Conservation (phyloP, 768 basidiomycete species). For the Suillus tomentosus region DNA sequence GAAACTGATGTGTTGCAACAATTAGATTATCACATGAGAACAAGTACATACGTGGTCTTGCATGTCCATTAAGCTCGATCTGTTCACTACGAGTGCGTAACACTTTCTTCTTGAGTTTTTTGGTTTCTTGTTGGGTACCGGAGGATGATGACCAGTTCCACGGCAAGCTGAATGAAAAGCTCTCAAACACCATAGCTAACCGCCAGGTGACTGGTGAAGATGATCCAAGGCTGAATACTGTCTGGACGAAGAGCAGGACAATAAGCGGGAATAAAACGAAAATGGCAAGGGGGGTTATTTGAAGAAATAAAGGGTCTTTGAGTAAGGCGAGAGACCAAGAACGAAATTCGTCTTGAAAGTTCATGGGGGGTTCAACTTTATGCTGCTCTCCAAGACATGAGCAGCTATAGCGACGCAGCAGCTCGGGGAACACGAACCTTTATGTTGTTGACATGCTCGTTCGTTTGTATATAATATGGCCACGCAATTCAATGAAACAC, state of each 20-base stretch:
- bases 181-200: slow-evolving; percentile 58
- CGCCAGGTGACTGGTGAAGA: slow-evolving; percentile 30
- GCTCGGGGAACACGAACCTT: slow-evolving; percentile 9
- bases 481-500: slow-evolving; percentile 34
- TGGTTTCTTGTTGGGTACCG: slow-evolving; percentile 35
- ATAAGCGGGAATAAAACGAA: slow-evolving; percentile 47
- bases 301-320: slow-evolving; percentile 47
- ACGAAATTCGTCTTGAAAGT: slow-evolving; percentile 42
- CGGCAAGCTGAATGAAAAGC: slow-evolving; percentile 52
- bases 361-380: slow-evolving; percentile 42
- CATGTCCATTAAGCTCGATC: slow-evolving; percentile 43
- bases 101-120: slow-evolving; percentile 51
- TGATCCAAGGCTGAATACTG: slow-evolving; percentile 31
- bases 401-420: slow-evolving; percentile 20
- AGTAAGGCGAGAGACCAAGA: slow-evolving; percentile 41
- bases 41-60: slow-evolving; percentile 29
- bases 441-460: slow-evolving; percentile 6
- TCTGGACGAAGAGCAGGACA: slow-evolving; percentile 33
- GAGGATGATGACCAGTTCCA: slow-evolving; percentile 60
- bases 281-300: slow-evolving; percentile 57
- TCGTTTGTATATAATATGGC: neutral
- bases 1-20: slow-evolving; percentile 10
- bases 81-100: slow-evolving; percentile 60
- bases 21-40: neutral
- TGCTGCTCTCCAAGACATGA: slow-evolving; percentile 30